A percentile compares a stretch with the other conserved stretches of the same genome.
phyloP scores from a whole-genome alignment of 306 rosid species.

The Lagenaria siceraria region DNA sequence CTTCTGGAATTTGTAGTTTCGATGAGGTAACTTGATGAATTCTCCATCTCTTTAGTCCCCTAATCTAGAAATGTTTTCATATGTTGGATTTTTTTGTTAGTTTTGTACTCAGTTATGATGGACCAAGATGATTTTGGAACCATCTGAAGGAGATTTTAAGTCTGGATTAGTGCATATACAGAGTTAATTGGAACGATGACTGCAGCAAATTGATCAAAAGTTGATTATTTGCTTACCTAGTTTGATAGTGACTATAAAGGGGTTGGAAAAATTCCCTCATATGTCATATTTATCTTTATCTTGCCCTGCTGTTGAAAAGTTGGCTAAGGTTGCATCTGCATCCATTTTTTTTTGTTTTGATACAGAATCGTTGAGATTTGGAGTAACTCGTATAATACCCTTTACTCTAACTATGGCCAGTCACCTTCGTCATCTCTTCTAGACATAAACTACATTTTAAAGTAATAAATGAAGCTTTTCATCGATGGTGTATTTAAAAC shows the following conservation, averaged over 20 bases:
- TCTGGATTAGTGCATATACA: background rate
- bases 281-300: background rate
- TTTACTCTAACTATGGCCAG: background rate
- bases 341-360: background rate
- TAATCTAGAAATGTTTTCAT: background rate
- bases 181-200: background rate
- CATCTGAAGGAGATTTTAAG: background rate
- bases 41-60: background rate
- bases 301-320: background rate
- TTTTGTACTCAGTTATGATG: background rate
- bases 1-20: conserved; percentile 63
- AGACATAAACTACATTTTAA: too few species aligned
- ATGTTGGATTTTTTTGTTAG: background rate
- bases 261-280: background rate
- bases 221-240: background rate
- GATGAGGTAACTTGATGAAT: conserved; percentile 32
- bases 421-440: background rate
- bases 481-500: too few species aligned
- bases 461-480: too few species aligned
- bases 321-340: background rate
- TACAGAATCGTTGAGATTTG: background rate
- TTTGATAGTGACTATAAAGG: background rate
- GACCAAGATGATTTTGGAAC: background rate
- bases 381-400: background rate
- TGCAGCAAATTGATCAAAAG: background rate